Conservation (phyloP, 2,329 filamentous ascomycete genomes). For the Chalaropsis thielavioides region DNA sequence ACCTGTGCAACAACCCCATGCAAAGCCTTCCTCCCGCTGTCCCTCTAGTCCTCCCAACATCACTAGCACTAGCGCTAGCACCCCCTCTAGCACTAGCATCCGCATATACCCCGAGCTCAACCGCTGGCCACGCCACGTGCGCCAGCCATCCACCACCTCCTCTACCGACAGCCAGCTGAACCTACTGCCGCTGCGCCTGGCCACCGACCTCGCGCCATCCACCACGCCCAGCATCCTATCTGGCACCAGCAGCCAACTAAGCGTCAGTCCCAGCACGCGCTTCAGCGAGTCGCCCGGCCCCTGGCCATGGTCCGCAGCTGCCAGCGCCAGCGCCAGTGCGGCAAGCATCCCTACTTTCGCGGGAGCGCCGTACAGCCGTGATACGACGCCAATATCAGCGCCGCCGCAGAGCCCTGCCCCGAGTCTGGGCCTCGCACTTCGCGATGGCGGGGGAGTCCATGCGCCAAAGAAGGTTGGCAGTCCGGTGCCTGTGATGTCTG, state of each 20-base stretch:
- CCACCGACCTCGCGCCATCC: conserved; percentile 51
- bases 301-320: conserved; percentile 11
- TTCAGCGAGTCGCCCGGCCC: conserved; percentile 60
- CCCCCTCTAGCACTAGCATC: background rate
- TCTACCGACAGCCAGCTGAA: background rate
- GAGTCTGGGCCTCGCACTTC: conserved; percentile 29
- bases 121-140: conserved; percentile 14
- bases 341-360: background rate
- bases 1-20: background rate
- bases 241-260: conserved; percentile 45
- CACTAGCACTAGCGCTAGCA: background rate
- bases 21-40: background rate
- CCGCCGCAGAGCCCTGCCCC: conserved; percentile 57
- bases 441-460: background rate
- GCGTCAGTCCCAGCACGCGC: conserved; percentile 58
- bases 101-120: conserved; percentile 16
- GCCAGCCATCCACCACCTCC: conserved; percentile 9
- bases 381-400: conserved; percentile 65
- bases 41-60: background rate
- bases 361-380: conserved; percentile 52
- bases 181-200: conserved; percentile 37
- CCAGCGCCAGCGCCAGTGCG: conserved; percentile 6
- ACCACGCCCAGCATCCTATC: conserved; percentile 49
- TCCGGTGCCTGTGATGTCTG: background rate
- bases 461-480: background rate